Evolutionary conservation across 768 basidiomycete species (phyloP).

Genomic region (Mycena galopus): DNA sequence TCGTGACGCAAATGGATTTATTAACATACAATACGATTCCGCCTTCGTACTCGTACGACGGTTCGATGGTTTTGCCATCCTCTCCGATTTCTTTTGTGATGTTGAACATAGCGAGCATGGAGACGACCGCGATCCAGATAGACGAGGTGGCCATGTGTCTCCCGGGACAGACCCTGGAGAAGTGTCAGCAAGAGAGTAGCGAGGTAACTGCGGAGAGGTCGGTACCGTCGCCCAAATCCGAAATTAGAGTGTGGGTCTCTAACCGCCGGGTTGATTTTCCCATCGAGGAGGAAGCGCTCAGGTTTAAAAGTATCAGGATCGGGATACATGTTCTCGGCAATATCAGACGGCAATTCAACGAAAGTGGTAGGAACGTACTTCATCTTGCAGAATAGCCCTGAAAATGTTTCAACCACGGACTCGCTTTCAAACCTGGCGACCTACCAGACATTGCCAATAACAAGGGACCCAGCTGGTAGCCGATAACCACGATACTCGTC

Average conservation of each 20-base stretch:
- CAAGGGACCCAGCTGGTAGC: not conserved
- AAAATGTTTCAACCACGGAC: not conserved
- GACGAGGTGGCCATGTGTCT: constrained; percentile 39
- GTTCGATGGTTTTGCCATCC: constrained; percentile 37
- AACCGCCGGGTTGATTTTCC: constrained; percentile 35
- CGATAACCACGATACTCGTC: not conserved
- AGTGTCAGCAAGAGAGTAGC: not conserved
- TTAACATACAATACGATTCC: not conserved
- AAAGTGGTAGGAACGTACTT: not conserved
- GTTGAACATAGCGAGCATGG: constrained; percentile 42
- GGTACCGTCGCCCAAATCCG: constrained; percentile 43
- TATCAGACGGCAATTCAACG: not conserved
- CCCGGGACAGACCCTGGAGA: constrained; percentile 36
- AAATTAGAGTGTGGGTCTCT: constrained; percentile 32
- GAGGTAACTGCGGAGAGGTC: not conserved
- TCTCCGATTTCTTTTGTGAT: constrained; percentile 41
- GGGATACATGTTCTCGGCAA: constrained; percentile 41
- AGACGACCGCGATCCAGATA: constrained; percentile 43
- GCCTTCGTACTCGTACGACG: constrained; percentile 19
- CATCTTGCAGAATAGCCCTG: not conserved
- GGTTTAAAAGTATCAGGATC: constrained; percentile 53
- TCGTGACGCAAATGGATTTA: no score
- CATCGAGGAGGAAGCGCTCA: constrained; percentile 50
- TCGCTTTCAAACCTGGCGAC: not conserved
- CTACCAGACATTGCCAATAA: not conserved